Percentiles rank a stretch among this genome's conserved stretches.
Evolutionary conservation across 345 rosid species (phyloP).

Genomic region (Aquilaria yunnanensis): DNA sequence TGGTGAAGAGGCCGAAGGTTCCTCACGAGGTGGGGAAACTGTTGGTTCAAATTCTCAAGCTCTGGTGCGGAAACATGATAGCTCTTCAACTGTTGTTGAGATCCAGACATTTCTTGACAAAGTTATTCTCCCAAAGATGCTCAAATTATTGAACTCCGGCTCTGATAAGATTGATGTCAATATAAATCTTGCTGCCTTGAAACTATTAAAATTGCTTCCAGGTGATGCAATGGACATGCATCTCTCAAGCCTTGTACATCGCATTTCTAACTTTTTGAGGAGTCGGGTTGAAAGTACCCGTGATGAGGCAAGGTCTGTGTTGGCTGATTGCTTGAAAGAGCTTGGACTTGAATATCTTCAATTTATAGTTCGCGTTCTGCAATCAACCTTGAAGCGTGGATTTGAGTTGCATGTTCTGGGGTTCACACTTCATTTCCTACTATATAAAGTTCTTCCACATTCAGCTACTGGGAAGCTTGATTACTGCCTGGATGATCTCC

Average conservation of each 20-base stretch:
- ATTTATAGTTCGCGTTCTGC: conserved; percentile 50
- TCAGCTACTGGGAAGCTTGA: conserved; percentile 56
- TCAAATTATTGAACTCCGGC: conserved; percentile 52
- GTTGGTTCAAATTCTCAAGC: conserved; percentile 16
- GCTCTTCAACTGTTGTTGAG: conserved; percentile 25
- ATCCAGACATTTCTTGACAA: conserved; percentile 56
- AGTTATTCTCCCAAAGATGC: conserved; percentile 61
- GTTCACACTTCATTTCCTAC: conserved; percentile 55
- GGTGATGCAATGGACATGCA: conserved; percentile 67
- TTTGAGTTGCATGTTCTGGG: conserved; percentile 90
- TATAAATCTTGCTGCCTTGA: conserved; percentile 61
- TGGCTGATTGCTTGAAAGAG: conserved; percentile 85
- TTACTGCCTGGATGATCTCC: conserved; percentile 77
- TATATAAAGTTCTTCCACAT: conserved; percentile 42
- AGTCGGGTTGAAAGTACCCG: conserved; percentile 59
- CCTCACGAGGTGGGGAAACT: conserved; percentile 14
- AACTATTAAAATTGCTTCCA: conserved; percentile 86
- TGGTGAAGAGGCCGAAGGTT: conserved; percentile 24
- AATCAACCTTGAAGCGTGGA: conserved; percentile 70
- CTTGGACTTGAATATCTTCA: conserved; percentile 82
- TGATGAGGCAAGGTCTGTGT: conserved; percentile 77
- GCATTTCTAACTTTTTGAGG: conserved; percentile 62
- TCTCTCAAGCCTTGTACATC: conserved; percentile 69
- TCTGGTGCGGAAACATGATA: conserved; percentile 11
- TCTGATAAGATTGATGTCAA: conserved; percentile 62